Conservation (phyloP, 2,329 filamentous ascomycete species). For the Trichophyton mentagrophytes region DNA sequence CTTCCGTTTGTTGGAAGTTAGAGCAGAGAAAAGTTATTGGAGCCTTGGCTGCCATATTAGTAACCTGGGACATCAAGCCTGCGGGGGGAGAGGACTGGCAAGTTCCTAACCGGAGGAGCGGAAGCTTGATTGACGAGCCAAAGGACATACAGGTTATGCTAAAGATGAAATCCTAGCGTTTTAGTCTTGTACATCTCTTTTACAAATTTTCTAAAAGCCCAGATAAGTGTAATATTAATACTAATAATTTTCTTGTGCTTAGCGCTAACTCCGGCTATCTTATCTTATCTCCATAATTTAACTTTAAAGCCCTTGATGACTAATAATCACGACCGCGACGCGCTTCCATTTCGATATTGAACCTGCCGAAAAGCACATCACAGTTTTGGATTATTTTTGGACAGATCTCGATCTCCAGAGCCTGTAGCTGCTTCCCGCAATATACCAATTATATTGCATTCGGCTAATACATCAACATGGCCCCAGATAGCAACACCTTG, state of each 20-base stretch:
- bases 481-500: slow-evolving; percentile 20
- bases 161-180: slow-evolving; percentile 26
- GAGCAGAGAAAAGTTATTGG: slow-evolving; percentile 40
- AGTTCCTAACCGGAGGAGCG: slow-evolving; percentile 39
- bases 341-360: neutral
- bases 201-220: neutral
- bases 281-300: neutral
- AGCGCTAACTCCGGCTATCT: neutral
- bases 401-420: neutral
- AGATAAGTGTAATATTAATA: neutral
- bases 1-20: slow-evolving; percentile 40
- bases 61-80: slow-evolving; percentile 45
- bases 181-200: neutral
- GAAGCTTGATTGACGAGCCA: slow-evolving; percentile 40
- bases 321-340: slow-evolving; percentile 1
- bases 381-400: neutral
- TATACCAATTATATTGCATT: too few species aligned
- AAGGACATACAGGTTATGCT: slow-evolving; percentile 44
- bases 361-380: neutral
- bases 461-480: neutral
- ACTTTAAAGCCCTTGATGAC: neutral
- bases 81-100: slow-evolving; percentile 34
- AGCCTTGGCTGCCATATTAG: slow-evolving; percentile 41
- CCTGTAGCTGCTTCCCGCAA: too few species aligned
- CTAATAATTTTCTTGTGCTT: neutral